A percentile compares a stretch with the other conserved stretches of the same genome.
These are phyloP conservation scores for Uronychia binucleata DNA, from an alignment of 73 alveolate genomes.

Conservation along the genomic window DNA sequence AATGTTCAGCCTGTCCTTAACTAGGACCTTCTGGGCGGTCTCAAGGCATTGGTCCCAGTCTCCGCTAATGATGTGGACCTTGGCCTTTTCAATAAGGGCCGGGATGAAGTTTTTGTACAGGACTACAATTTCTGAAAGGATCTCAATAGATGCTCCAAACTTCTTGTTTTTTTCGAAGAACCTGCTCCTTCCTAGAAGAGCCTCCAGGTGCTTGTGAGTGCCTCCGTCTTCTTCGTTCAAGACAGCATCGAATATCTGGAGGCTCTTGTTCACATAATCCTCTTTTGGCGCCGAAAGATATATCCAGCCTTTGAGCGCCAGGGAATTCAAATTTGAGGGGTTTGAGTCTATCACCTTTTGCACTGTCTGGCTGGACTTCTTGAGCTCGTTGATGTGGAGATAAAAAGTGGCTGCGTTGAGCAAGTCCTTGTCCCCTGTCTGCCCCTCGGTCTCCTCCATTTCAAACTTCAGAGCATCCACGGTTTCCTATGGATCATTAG, in stretches of 20 bases:
- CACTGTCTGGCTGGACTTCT: slow-evolving; percentile 64
- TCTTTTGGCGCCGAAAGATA: slow-evolving; percentile 71
- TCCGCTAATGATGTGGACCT: slow-evolving; percentile 78
- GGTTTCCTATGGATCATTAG: slow-evolving; percentile 56
- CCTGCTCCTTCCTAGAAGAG: slow-evolving; percentile 77
- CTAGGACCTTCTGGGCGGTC: slow-evolving; percentile 69
- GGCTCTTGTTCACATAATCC: slow-evolving; percentile 48
- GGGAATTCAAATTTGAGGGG: slow-evolving; percentile 48
- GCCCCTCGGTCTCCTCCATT: slow-evolving; percentile 64
- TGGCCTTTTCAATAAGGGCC: slow-evolving; percentile 83
- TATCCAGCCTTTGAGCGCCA: slow-evolving; percentile 65
- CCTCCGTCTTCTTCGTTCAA: slow-evolving; percentile 77
- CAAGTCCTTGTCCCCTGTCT: slow-evolving; percentile 81
- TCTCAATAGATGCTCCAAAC: slow-evolving; percentile 75
- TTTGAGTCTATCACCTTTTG: slow-evolving; percentile 55
- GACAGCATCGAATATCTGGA: slow-evolving; percentile 60
- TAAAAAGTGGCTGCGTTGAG: slow-evolving; percentile 77
- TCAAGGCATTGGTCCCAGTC: slow-evolving; percentile 92
- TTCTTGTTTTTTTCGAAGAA: slow-evolving; percentile 78
- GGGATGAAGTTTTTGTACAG: slow-evolving; percentile 74
- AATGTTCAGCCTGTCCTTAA: slow-evolving; percentile 72
- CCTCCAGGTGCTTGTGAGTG: slow-evolving; percentile 72
- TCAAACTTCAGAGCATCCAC: slow-evolving; percentile 68
- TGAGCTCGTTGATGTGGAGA: slow-evolving; percentile 51
- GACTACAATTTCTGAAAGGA: slow-evolving; percentile 77